A percentile compares a stretch with the other conserved stretches of the same genome.
phyloP scores from a whole-genome alignment of 331 rosid genomes.

The Erythrophleum ivorense region DNA sequence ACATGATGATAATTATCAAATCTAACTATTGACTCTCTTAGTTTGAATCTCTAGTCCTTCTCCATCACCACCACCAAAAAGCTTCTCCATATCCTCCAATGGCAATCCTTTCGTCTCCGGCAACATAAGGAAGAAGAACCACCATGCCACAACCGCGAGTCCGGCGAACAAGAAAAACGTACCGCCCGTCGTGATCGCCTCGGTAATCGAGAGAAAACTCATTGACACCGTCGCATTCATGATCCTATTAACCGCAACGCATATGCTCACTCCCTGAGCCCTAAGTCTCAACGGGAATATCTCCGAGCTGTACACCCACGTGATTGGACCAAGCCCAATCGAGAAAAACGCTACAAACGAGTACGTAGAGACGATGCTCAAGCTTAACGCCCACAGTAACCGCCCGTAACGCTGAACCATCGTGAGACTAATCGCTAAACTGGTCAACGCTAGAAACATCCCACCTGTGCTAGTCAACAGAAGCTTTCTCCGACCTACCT shows the following conservation, averaged over 20 bases:
- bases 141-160: slow-evolving; percentile 39
- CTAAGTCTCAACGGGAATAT: slow-evolving; percentile 46
- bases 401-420: neutral
- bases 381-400: slow-evolving; percentile 38
- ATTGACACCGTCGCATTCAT: slow-evolving; percentile 44
- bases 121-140: slow-evolving; percentile 38
- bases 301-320: slow-evolving; percentile 53
- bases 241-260: slow-evolving; percentile 42
- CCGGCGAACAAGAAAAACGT: slow-evolving; percentile 43
- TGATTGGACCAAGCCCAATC: slow-evolving; percentile 50
- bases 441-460: too few relatives aligned
- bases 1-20: too few relatives aligned
- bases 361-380: slow-evolving; percentile 36
- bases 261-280: slow-evolving; percentile 45
- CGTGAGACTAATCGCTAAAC: too few relatives aligned
- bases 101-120: slow-evolving; percentile 47
- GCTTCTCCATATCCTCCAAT: slow-evolving; percentile 46
- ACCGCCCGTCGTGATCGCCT: slow-evolving; percentile 42
- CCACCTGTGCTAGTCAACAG: too few relatives aligned
- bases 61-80: slow-evolving; percentile 35
- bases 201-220: slow-evolving; percentile 44
- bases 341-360: slow-evolving; percentile 34
- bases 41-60: too few relatives aligned
- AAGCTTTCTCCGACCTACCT: too few relatives aligned
- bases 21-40: too few relatives aligned